A percentile compares a stretch with the other conserved stretches of the same genome.
Conservation (phyloP, 495 filamentous ascomycete genomes). For the Podospora didyma region DNA sequence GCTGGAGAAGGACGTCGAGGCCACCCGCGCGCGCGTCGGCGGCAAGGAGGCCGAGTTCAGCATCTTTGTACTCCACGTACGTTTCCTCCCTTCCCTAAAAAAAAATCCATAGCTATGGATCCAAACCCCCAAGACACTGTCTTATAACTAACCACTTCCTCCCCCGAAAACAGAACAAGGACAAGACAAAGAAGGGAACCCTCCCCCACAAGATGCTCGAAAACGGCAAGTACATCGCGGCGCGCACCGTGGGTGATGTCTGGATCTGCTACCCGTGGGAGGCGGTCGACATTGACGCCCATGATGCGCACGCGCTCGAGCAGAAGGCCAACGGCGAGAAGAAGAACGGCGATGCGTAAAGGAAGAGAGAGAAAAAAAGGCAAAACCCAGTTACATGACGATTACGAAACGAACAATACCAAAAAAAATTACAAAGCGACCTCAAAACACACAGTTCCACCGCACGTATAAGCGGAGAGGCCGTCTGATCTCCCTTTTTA, state of each 20-base stretch:
- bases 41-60: constrained; percentile 76
- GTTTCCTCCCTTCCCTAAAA: constrained; percentile 30
- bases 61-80: constrained; percentile 92
- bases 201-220: constrained; percentile 78
- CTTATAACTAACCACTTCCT: background rate
- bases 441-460: too few relatives aligned
- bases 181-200: constrained; percentile 88
- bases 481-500: too few relatives aligned
- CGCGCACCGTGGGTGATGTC: constrained; percentile 80
- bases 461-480: too few relatives aligned
- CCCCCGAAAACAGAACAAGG: constrained; percentile 72
- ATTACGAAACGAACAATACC: background rate
- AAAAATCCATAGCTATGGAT: too few relatives aligned
- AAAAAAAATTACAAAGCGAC: background rate
- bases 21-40: constrained; percentile 68
- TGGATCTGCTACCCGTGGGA: constrained; percentile 99
- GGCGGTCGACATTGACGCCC: constrained; percentile 90
- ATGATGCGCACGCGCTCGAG: constrained; percentile 62
- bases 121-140: too few relatives aligned
- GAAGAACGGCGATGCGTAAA: background rate
- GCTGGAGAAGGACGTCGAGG: constrained; percentile 92
- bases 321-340: background rate
- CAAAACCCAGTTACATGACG: too few relatives aligned
- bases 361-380: background rate
- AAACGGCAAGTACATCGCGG: constrained; percentile 74